Conservation (phyloP, 78 protist genomes). For the Isochrysis galbana region DNA sequence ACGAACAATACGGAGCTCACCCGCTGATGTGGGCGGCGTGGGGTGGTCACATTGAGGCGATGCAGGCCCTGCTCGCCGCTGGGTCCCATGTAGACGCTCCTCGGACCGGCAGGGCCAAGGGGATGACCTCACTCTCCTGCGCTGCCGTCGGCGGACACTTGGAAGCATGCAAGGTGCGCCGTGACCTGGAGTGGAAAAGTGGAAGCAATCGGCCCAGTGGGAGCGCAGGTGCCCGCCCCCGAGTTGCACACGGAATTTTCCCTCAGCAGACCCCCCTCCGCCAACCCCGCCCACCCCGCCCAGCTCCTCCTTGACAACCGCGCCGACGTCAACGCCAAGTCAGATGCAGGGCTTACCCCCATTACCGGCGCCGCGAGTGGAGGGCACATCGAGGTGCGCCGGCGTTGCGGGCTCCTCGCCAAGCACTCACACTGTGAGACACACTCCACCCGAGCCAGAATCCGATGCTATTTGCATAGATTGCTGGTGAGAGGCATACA, state of each 20-base stretch:
- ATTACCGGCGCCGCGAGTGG: neutral
- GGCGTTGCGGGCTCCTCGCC: too few species aligned
- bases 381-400: neutral
- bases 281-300: too few species aligned
- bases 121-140: neutral
- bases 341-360: neutral
- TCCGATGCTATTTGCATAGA: too few species aligned
- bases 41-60: neutral
- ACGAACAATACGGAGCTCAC: neutral
- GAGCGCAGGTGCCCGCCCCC: too few species aligned
- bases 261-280: too few species aligned
- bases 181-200: too few species aligned
- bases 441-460: too few species aligned
- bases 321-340: neutral
- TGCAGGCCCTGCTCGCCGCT: neutral
- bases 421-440: too few species aligned
- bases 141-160: neutral
- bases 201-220: too few species aligned
- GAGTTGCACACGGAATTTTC: too few species aligned
- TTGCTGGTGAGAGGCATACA: too few species aligned
- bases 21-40: neutral
- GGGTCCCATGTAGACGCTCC: neutral
- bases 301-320: neutral
- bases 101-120: neutral
- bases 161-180: neutral